phyloP scores from a whole-genome alignment of 163 green algal species.

The Volvox carteri region DNA sequence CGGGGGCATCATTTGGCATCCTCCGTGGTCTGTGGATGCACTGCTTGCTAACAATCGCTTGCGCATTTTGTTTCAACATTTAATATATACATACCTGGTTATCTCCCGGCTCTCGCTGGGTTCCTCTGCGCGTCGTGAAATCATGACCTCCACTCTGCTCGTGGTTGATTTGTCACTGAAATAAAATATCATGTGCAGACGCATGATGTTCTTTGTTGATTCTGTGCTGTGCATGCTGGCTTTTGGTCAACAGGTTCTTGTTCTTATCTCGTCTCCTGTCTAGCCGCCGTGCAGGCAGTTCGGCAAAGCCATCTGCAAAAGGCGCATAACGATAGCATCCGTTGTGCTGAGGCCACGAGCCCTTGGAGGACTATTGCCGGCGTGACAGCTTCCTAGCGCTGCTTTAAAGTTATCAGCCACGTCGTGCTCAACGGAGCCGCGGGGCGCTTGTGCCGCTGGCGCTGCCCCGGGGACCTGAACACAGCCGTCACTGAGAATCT shows the following conservation, averaged over 20 bases:
- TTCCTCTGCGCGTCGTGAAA: too few relatives aligned
- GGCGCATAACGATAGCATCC: background rate
- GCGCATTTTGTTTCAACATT: too few relatives aligned
- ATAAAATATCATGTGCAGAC: too few relatives aligned
- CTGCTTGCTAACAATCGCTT: too few relatives aligned
- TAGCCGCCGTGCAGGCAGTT: background rate
- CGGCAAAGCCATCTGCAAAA: background rate
- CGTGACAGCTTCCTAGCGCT: background rate
- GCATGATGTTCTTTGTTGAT: too few relatives aligned
- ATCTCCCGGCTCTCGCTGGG: too few relatives aligned
- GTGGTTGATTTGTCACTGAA: background rate
- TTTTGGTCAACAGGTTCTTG: slow-evolving; percentile 12
- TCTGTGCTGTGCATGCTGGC: background rate
- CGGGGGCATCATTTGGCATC: too few relatives aligned
- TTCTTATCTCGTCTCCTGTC: background rate
- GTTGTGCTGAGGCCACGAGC: too few relatives aligned
- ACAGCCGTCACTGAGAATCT: background rate
- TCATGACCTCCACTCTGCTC: too few relatives aligned
- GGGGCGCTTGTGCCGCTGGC: background rate
- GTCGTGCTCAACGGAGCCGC: background rate
- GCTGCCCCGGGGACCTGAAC: background rate
- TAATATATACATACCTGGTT: too few relatives aligned
- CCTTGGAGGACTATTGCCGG: too few relatives aligned
- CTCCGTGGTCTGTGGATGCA: too few relatives aligned
- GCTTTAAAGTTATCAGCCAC: background rate